Base-by-base conservation (phyloP, 345 rosid genomes). In the Streptanthus diversifolius region DNA sequence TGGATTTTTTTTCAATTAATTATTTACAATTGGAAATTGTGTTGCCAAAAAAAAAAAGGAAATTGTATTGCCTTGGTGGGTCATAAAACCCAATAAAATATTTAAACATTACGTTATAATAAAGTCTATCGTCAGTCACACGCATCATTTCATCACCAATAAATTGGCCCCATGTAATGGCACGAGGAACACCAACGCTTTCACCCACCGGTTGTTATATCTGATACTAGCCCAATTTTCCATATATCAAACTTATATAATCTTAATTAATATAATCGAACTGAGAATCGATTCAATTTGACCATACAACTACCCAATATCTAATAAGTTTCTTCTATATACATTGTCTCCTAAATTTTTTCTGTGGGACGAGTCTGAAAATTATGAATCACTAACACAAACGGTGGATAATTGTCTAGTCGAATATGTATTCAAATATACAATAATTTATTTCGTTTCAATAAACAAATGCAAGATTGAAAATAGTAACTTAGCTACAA, bases 121-220 rank as follows among this genome's bases (percentile, higher is more conserved):
- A 41, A 30, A 49, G 43, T 1, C 52, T 18, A 47, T 44, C 37
- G 47, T 12, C 53, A 51, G 47, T 12, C 53, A 51, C 69, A 72
- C 63, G 54, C 24, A 72, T 62, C 68, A 30, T 41, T 29, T 15
- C 63, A 18, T 58, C 36, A 58, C 66, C 66, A 33, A 33, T n/a
- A 57, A 44, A 14, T 21, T 70, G 57, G 25, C 57, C 56, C 56
- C 66, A 44, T 69, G 44, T 21, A 36, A 14, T 72, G 76, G 70
- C 76, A 71, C 53, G 62, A 63, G 55, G 7, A 12, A 29, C 63
- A 5, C 15, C 30, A 15, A n/a, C 35, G 45, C 54, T 21, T 24
- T 21, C 56, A 63, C 57, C 77, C 7, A 63, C 56, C 18, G 39
- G 64, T 63, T 53, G 48, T 63, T 72, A 6, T 49, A 55, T 7